Evolutionary conservation across 768 basidiomycete species (phyloP), one percentile per base, ranked within the genome.

Genomic region (Botryobasidium botryosum): DNA sequence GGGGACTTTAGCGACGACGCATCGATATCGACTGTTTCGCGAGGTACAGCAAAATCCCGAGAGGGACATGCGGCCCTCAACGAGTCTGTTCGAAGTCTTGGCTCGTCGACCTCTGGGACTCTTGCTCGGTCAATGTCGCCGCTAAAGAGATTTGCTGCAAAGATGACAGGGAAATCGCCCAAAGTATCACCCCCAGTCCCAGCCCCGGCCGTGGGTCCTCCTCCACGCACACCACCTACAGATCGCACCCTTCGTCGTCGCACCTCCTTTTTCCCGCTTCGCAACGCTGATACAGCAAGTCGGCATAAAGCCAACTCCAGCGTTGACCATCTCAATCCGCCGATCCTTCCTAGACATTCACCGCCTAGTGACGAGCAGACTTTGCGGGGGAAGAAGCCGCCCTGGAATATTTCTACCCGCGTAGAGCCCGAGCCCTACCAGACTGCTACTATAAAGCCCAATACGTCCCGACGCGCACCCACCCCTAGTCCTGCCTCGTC

Each of bases 121-220:
- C 56, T 86, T 27, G 82, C 81, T 2, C 65, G 77, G 46, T 81
- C 82, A 0, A 80, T 85, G 46, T 86, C 84, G 5, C 85, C 84
- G 0, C 70, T 87, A 49, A 71, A 79, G 38, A 84, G 76, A 58
- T 66, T 87, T 55, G 84, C 84, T 1, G 70, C 73, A 46, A 85
- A 64, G 59, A 61, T 87, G 25, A 75, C 76, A 27, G 71, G 73
- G 5, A 43, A 12, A 12, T 12, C 37, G 17, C 10, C 28, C 32
- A 37, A 43, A 47, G 44, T 12, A 21, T 12, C 12, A 12, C 37
- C 12, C 37, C 37, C 10, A 39, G 21, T 39, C 12, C 13, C 37
- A 12, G 12, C 37, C 1, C 20, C n/a, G 12, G 12, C 37, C 23
- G 37, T 12, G 12, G 12, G 13, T 13, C 12, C 37, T 21, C 10